These are phyloP conservation scores for Rubroboletus satanas DNA, from an alignment of 768 basidiomycete genomes.

Conservation along the genomic window DNA sequence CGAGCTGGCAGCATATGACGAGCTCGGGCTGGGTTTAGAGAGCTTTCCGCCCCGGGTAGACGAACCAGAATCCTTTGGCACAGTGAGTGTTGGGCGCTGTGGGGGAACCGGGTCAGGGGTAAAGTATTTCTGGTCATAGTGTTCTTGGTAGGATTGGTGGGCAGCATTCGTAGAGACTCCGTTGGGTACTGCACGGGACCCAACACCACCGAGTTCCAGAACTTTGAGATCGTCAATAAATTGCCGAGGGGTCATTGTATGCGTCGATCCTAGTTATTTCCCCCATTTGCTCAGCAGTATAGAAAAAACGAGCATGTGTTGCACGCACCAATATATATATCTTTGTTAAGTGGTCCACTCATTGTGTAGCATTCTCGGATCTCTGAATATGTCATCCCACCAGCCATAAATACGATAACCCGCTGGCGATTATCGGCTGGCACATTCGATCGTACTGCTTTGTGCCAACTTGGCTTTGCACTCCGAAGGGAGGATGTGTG, in stretches of 20 bases:
- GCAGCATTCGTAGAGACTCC: slow-evolving; percentile 51
- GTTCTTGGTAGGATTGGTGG: slow-evolving; percentile 62
- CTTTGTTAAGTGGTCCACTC: slow-evolving; percentile 71
- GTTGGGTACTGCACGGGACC: slow-evolving; percentile 68
- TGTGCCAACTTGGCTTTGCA: slow-evolving; percentile 87
- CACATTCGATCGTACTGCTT: slow-evolving; percentile 55
- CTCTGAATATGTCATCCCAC: slow-evolving; percentile 96
- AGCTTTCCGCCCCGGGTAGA: slow-evolving; percentile 21
- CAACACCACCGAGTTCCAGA: slow-evolving; percentile 83
- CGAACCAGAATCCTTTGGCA: slow-evolving; percentile 25
- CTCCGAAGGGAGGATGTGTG: slow-evolving; percentile 78
- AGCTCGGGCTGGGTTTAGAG: slow-evolving; percentile 40
- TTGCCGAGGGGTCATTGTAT: slow-evolving; percentile 73
- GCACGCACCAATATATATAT: slow-evolving; percentile 80
- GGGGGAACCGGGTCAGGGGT: slow-evolving; percentile 33
- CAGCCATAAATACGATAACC: slow-evolving; percentile 85
- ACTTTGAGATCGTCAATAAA: slow-evolving; percentile 87
- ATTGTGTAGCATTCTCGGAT: slow-evolving; percentile 84
- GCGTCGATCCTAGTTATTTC: slow-evolving; percentile 72
- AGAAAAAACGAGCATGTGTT: slow-evolving; percentile 36
- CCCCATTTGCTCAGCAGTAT: slow-evolving; percentile 26
- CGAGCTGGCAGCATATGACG: slow-evolving; percentile 51
- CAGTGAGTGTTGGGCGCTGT: slow-evolving; percentile 23
- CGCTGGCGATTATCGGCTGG: slow-evolving; percentile 63
- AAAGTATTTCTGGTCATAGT: slow-evolving; percentile 78